Evolutionary conservation across 148 eudicot species (phyloP).

Genomic region (Heliamphora exappendiculata): DNA sequence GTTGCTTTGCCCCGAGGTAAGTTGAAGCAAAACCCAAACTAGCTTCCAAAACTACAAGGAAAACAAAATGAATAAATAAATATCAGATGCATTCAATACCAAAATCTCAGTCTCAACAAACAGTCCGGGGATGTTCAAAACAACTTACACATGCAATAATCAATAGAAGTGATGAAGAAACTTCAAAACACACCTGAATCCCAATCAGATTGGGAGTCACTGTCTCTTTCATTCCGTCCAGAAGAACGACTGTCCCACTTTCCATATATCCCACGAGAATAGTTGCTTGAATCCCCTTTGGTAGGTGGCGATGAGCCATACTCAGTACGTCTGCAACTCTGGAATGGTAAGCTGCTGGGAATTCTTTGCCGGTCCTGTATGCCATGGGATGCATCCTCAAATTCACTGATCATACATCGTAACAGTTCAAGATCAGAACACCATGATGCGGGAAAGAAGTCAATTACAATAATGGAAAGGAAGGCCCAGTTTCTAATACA

Average conservation of each 20-base stretch:
- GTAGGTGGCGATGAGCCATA: constrained; percentile 69
- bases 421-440: not conserved
- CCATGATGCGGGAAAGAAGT: not conserved
- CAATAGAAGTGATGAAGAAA: not conserved
- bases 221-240: constrained; percentile 62
- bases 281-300: constrained; percentile 53
- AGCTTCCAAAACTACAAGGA: not conserved
- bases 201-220: constrained; percentile 59
- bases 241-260: constrained; percentile 85
- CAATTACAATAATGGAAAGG: not conserved
- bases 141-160: not conserved
- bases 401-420: constrained; percentile 40
- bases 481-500: not conserved
- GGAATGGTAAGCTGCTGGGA: constrained; percentile 41
- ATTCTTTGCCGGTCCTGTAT: constrained; percentile 43
- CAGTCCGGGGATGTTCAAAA: not conserved
- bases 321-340: constrained; percentile 55
- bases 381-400: constrained; percentile 37
- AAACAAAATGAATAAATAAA: not conserved
- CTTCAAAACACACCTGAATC: constrained; percentile 58
- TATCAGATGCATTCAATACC: not conserved
- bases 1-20: not conserved
- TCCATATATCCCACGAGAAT: constrained; percentile 44
- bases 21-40: not conserved
- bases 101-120: not conserved